Conservation (phyloP, 352 stramenopile species). For the Blastocystis sp. region DNA sequence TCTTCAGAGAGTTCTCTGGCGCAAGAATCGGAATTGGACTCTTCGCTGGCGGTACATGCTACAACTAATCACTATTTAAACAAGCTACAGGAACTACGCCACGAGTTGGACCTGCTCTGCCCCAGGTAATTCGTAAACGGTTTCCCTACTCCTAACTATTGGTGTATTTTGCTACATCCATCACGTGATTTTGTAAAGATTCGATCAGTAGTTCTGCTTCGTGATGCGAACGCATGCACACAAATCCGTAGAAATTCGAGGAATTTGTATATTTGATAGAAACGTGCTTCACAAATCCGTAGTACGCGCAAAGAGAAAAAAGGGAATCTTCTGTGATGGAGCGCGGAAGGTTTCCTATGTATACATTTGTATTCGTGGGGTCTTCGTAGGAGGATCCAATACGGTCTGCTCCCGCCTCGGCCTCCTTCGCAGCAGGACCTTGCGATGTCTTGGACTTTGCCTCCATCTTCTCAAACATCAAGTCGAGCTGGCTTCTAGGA, state of each 20-base stretch:
- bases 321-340: background rate
- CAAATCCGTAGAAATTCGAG: background rate
- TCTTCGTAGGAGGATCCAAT: background rate
- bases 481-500: conserved; percentile 23
- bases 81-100: background rate
- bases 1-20: background rate
- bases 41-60: background rate
- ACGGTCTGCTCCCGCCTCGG: background rate
- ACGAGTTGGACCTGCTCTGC: background rate
- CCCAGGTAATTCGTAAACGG: background rate
- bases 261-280: background rate
- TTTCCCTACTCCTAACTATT: background rate
- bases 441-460: background rate
- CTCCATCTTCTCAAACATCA: conserved; percentile 43
- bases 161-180: background rate
- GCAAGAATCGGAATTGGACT: background rate
- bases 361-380: conserved; percentile 2
- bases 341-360: conserved; percentile 6
- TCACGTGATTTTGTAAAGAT: background rate
- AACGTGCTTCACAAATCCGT: background rate
- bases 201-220: background rate
- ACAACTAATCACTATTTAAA: background rate
- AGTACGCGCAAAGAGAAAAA: conserved; percentile 31
- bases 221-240: background rate
- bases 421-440: background rate